Evolutionary conservation across 305 asterid species (phyloP), one percentile per base, ranked within the genome.

Genomic region (Fraxinus greggii): DNA sequence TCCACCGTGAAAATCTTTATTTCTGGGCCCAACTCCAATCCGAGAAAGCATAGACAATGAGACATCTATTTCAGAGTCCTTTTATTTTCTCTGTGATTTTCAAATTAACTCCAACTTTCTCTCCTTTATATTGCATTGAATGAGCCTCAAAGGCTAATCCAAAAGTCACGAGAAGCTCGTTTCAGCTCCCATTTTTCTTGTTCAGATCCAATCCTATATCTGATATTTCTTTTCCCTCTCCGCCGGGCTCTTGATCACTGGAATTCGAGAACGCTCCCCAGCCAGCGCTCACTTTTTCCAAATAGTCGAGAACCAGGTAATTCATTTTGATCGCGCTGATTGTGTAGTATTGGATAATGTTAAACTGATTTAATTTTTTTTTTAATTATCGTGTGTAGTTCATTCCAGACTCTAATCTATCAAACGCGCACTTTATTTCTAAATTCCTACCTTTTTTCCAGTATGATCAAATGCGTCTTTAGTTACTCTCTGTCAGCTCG

Each of bases 111-210:
- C 81, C 40, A 80, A 29, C 36, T 77, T 38, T 82, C 67, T 61
- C 26, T 40, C 67, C 70, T 73, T 72, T 32, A 45, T 45, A 79
- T 31, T 78, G 88, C 92, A 92, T 89, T 93, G 35, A 92, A 76
- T 88, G 84, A 83, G 83, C 75, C 86, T 59, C 56, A n/a, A 76
- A 7, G 36, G 1, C 74, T 48, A 48, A 82, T 80, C 80, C 83
- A 85, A 88, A 51, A 73, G 6, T 88, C 96, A 92, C 97, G 92
- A 86, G 92, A 89, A 81, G 24, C 90, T 85, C 86, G 87, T 85
- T 85, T 42, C 77, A 80, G 9, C 59, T 80, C 54, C 75, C 72
- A 2, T 21, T 48, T 48, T 48, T 80, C 78, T 31, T 26, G 21
- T 32, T 76, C 87, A 86, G 90, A 92, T 92, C 92, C 90, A 79